Base-by-base conservation (phyloP, 2,329 filamentous ascomycete genomes). In the Claviceps africana region DNA sequence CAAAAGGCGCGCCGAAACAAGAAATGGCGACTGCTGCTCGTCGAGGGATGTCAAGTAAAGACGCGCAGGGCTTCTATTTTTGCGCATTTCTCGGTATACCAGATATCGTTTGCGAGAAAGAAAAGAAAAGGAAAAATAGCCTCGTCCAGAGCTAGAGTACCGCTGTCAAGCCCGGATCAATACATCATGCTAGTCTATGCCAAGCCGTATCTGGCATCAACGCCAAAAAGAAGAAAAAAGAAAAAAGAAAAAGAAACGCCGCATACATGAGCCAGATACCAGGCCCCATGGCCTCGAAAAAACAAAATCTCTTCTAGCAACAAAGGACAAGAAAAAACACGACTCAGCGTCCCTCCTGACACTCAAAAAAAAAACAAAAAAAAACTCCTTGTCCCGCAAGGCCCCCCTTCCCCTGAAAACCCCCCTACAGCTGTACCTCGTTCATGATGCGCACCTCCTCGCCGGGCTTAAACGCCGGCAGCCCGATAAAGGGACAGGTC, bases 401-500 rank as follows among this genome's bases (percentile, higher is more conserved):
- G 25, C 25, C 25, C 25, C n/a, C n/a, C n/a, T n/a, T n/a, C n/a
- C n/a, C 25, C 25, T 25, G 25, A 5, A 25, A 25, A n/a, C n/a
- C 25, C 25, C 3, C 35, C 57, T 62, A 95, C 64, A 95, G 71
- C 72, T 95, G 90, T 54, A 88, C 80, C 62, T 95, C 88, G 67
- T 94, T 91, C 62, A 95, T 66, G 55, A 98, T 74, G 63, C 83
- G 78, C 49, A 97, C 89, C 71, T 97, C 89, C 73, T 98, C 90
- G 17, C 93, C 93, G 3, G 89, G 89, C 75, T 96, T 95, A 75
- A 98, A 98, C 4, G 93, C 86, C 15, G 93, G 93, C 59, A 98
- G 76, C 4, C 90, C 90, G 61, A 95, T 86, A 65, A 93, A 95
- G 1, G 90, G 90, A 61, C 76, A 79, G 28, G 74, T 81, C 48